These are phyloP conservation scores for Lyophyllum atratum DNA, from an alignment of 768 basidiomycete species.

Conservation along the genomic window DNA sequence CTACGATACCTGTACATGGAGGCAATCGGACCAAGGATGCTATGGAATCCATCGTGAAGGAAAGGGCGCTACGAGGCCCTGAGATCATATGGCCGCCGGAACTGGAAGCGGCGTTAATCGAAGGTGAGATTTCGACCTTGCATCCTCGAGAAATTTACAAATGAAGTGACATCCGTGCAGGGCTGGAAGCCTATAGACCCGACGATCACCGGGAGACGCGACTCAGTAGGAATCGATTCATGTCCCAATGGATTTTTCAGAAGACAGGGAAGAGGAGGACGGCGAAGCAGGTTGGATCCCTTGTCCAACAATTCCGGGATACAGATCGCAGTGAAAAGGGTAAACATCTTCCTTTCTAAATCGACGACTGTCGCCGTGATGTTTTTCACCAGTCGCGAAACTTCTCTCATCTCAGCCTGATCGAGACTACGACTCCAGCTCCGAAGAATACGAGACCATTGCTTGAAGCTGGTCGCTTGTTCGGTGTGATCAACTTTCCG, in stretches of 20 bases:
- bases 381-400: too few relatives aligned
- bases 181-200: slow-evolving; percentile 66
- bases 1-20: too few relatives aligned
- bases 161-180: slow-evolving; percentile 32
- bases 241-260: slow-evolving; percentile 70
- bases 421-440: too few relatives aligned
- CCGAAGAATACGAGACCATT: too few relatives aligned
- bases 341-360: slow-evolving; percentile 31
- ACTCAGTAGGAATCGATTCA: slow-evolving; percentile 72
- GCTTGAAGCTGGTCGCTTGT: too few relatives aligned
- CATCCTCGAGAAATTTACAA: neutral
- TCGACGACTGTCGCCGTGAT: too few relatives aligned
- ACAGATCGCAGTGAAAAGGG: slow-evolving; percentile 66
- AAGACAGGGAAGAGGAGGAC: slow-evolving; percentile 68
- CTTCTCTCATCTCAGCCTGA: too few relatives aligned
- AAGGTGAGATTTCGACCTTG: slow-evolving; percentile 44
- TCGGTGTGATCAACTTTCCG: too few relatives aligned
- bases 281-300: slow-evolving; percentile 76
- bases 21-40: too few relatives aligned
- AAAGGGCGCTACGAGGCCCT: slow-evolving; percentile 62
- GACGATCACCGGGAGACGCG: slow-evolving; percentile 70
- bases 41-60: slow-evolving; percentile 62
- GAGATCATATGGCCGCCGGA: slow-evolving; percentile 79
- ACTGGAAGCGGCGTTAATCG: slow-evolving; percentile 71
- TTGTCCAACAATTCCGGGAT: slow-evolving; percentile 73